Evolutionary conservation across 2,329 filamentous ascomycete species (phyloP).

Genomic region (Fusarium tjaetaba): DNA sequence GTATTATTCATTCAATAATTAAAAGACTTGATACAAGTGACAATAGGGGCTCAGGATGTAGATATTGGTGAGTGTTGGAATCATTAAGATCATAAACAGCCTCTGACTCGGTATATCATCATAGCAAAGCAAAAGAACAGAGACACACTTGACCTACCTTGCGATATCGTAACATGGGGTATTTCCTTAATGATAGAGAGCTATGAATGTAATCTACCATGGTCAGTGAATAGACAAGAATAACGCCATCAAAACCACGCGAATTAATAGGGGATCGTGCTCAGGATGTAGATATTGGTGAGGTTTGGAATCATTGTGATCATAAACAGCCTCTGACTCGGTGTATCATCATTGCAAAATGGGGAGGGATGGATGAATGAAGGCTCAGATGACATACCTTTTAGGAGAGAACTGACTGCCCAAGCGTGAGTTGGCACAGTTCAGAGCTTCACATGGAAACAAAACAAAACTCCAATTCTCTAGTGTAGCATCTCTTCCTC

Average conservation of each 20-base stretch:
- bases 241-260: background rate
- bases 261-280: background rate
- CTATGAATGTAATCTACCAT: background rate
- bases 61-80: conserved; percentile 50
- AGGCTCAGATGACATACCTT: conserved; percentile 40
- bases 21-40: background rate
- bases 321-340: conserved; percentile 63
- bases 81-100: conserved; percentile 60
- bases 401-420: conserved; percentile 19
- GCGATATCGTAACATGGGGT: background rate
- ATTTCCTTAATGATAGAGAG: background rate
- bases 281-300: conserved; percentile 44
- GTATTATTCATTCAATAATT: background rate
- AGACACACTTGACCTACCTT: conserved; percentile 36
- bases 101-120: conserved; percentile 56
- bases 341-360: conserved; percentile 51
- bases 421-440: conserved; percentile 37
- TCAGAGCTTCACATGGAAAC: conserved; percentile 42
- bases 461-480: conserved; percentile 54
- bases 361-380: background rate
- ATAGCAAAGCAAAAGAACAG: conserved; percentile 39
- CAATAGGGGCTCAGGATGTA: conserved; percentile 34
- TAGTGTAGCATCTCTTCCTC: conserved; percentile 51
- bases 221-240: conserved; percentile 5
- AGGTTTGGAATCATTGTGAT: conserved; percentile 53